A percentile compares a stretch with the other conserved stretches of the same genome.
Evolutionary conservation across 179 eudicot genomes (phyloP).

Genomic region (Spergularia azorica): DNA sequence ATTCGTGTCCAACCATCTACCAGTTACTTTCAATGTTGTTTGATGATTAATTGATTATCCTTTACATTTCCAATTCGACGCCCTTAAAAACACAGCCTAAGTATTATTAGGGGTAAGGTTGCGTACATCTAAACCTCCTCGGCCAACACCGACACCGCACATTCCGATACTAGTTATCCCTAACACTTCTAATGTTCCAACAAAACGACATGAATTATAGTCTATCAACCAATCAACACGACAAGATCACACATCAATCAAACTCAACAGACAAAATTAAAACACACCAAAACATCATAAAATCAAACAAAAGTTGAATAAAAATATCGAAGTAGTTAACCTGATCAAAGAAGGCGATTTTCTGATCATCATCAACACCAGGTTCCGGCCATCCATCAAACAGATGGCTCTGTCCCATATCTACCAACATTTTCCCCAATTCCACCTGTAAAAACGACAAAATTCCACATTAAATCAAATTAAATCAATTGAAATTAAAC

Average conservation of each 20-base stretch:
- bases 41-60: not conserved
- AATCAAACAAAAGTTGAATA: not conserved
- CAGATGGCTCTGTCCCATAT: constrained; percentile 70
- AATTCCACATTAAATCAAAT: not conserved
- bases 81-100: not conserved
- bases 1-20: not conserved
- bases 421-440: constrained; percentile 66
- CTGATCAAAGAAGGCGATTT: constrained; percentile 75
- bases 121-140: not conserved
- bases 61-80: not conserved
- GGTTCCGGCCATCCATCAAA: constrained; percentile 76
- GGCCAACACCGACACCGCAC: no score
- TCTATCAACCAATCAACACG: no score
- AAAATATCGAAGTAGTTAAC: constrained; percentile 14
- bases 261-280: no score
- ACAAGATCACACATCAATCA: not conserved
- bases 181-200: not conserved
- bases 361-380: constrained; percentile 74
- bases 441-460: constrained; percentile 44
- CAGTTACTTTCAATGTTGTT: not conserved
- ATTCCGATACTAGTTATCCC: no score
- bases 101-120: not conserved
- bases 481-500: not conserved
- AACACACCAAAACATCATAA: not conserved
- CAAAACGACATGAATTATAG: not conserved